These are phyloP conservation scores for Colletotrichum nymphaeae DNA, from an alignment of 2,329 filamentous ascomycete species.

Conservation along the genomic window DNA sequence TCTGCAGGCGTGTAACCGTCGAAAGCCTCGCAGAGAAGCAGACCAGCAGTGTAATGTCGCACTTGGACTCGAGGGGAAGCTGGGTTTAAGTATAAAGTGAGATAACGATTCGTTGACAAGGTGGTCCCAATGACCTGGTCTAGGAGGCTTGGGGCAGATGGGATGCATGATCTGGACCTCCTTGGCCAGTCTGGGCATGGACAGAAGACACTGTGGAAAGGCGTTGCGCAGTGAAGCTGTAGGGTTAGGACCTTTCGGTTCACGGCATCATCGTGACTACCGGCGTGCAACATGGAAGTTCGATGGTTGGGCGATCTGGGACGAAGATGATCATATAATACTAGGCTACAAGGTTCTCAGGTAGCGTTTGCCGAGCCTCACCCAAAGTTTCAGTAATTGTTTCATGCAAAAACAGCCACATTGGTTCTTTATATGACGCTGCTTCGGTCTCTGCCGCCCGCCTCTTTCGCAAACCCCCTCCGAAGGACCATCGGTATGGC, in stretches of 20 bases:
- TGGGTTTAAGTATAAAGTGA: neutral
- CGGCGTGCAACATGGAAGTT: conserved; percentile 6
- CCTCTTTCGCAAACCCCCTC: neutral
- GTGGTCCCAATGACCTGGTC: conserved; percentile 31
- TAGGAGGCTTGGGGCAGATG: conserved; percentile 26
- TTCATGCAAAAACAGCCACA: conserved; percentile 24
- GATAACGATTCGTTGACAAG: conserved; percentile 16
- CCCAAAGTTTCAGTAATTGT: conserved; percentile 13
- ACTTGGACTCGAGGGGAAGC: conserved; percentile 12
- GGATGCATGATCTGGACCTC: conserved; percentile 8
- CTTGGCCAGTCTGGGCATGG: neutral
- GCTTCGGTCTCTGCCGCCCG: neutral
- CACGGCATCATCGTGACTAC: conserved; percentile 26
- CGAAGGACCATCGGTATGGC: neutral
- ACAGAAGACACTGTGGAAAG: neutral
- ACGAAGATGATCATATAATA: neutral
- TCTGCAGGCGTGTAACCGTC: conserved; percentile 9
- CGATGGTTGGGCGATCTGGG: neutral
- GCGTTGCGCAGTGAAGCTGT: neutral
- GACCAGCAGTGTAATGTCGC: conserved; percentile 28
- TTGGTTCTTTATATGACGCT: conserved; percentile 24
- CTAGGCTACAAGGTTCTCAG: conserved; percentile 1
- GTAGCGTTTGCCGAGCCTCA: neutral
- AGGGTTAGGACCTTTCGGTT: neutral
- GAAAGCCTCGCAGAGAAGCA: neutral